Conservation (phyloP, 2,329 filamentous ascomycete genomes). For the Colletotrichum sp. region DNA sequence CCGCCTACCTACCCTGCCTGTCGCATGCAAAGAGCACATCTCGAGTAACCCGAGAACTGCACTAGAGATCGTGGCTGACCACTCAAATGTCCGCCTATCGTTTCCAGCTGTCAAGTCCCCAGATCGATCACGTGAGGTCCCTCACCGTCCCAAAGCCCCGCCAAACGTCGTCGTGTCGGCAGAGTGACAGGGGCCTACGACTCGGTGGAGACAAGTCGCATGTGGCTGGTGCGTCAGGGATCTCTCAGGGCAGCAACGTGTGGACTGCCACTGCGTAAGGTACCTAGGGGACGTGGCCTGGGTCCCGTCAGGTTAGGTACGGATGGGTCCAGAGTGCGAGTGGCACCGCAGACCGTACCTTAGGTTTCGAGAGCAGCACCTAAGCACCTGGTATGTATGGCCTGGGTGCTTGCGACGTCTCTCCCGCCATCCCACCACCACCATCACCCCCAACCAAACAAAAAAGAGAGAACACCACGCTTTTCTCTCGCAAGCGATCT, state of each 20-base stretch:
- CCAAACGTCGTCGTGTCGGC: slow-evolving; percentile 6
- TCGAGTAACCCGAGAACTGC: neutral
- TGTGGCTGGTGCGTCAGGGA: slow-evolving; percentile 22
- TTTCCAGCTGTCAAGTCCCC: neutral
- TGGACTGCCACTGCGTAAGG: neutral
- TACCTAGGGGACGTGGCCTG: neutral
- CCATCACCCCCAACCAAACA: neutral
- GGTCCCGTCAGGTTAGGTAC: neutral
- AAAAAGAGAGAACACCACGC: neutral
- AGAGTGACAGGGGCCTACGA: slow-evolving; percentile 13
- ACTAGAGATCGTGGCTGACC: neutral
- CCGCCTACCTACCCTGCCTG: neutral
- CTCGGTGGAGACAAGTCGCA: neutral
- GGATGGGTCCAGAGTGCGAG: no score
- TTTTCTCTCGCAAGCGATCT: neutral
- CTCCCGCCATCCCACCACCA: slow-evolving; percentile 4
- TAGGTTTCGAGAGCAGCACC: slow-evolving; percentile 4
- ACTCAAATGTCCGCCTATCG: neutral
- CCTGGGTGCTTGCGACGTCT: slow-evolving; percentile 16
- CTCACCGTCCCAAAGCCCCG: slow-evolving; percentile 4
- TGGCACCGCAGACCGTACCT: no score
- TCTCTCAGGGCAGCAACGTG: slow-evolving; percentile 7
- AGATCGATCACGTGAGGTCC: neutral
- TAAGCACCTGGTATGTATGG: neutral
- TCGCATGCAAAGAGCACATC: neutral